A percentile compares a stretch with the other conserved stretches of the same genome.
Evolutionary conservation across 2,329 filamentous ascomycete genomes (phyloP).

Genomic region (Arthrobotrys musiformis): DNA sequence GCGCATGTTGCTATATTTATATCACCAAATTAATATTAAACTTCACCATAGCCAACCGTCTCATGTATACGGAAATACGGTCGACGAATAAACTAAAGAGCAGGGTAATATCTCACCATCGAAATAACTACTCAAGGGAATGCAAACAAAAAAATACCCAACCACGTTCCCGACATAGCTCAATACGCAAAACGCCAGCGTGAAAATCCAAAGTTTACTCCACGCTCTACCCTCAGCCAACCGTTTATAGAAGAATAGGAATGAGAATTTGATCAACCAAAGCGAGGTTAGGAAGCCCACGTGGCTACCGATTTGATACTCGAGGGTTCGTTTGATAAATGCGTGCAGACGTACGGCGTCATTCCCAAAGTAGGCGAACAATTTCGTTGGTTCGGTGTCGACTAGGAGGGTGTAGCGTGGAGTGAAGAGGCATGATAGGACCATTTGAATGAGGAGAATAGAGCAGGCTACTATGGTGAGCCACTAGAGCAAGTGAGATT

Average conservation of each 20-base stretch:
- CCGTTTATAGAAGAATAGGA: conserved; percentile 52
- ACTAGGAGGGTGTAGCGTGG: conserved; percentile 33
- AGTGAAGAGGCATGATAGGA: conserved; percentile 44
- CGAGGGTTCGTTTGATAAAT: conserved; percentile 40
- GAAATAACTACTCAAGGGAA: conserved; percentile 47
- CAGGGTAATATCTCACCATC: conserved; percentile 30
- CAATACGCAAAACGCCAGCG: conserved; percentile 39
- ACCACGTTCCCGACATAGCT: conserved; percentile 45
- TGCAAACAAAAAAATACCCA: conserved; percentile 47
- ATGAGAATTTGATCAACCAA: conserved; percentile 53
- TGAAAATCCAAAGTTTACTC: conserved; percentile 52
- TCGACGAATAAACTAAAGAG: background rate
- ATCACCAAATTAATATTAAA: background rate
- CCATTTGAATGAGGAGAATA: conserved; percentile 24
- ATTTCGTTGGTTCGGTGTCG: background rate
- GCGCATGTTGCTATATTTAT: conserved; percentile 27
- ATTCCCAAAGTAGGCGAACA: background rate
- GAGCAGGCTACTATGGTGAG: conserved; percentile 28
- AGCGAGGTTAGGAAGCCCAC: conserved; percentile 45
- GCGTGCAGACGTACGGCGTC: background rate
- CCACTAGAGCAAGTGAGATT: conserved; percentile 17
- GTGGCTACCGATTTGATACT: conserved; percentile 45
- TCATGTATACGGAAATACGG: too few relatives aligned
- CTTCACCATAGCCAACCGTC: too few relatives aligned
- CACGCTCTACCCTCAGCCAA: conserved; percentile 35